These are phyloP conservation scores for Colletotrichum karsti DNA, from an alignment of 2,329 filamentous ascomycete species.

Conservation along the genomic window DNA sequence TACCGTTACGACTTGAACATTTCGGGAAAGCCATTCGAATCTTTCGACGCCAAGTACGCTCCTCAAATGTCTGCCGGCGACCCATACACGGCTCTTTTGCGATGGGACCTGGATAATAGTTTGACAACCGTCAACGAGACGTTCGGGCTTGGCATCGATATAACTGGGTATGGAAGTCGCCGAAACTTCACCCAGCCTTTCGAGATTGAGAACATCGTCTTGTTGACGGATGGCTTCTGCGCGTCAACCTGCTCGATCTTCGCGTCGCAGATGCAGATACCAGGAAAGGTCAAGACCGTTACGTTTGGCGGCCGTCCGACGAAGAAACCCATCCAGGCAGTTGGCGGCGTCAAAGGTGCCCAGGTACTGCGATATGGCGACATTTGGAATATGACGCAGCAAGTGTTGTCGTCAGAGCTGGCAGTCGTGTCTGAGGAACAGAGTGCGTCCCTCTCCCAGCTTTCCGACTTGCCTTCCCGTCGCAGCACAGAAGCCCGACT, in stretches of 20 bases:
- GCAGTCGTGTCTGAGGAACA: slow-evolving; percentile 37
- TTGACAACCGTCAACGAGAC: slow-evolving; percentile 47
- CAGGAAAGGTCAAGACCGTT: slow-evolving; percentile 4
- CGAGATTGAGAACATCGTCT: slow-evolving; percentile 62
- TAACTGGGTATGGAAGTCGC: slow-evolving; percentile 58
- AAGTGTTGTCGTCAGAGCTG: background rate
- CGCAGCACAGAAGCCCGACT: slow-evolving; percentile 42
- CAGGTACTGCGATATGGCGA: slow-evolving; percentile 42
- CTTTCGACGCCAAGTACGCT: slow-evolving; percentile 53
- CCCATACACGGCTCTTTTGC: slow-evolving; percentile 60
- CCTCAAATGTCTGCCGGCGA: slow-evolving; percentile 54
- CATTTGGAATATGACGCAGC: slow-evolving; percentile 32
- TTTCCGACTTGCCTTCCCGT: slow-evolving; percentile 39
- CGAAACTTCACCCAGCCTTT: slow-evolving; percentile 61
- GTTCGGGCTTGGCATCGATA: slow-evolving; percentile 51
- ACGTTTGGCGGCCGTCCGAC: slow-evolving; percentile 28
- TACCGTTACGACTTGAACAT: slow-evolving; percentile 49
- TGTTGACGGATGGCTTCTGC: slow-evolving; percentile 67
- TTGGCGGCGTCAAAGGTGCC: slow-evolving; percentile 49
- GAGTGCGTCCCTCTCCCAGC: slow-evolving; percentile 37
- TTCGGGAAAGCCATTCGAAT: slow-evolving; percentile 57
- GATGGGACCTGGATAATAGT: slow-evolving; percentile 58
- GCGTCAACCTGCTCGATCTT: slow-evolving; percentile 67
- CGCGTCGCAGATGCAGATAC: slow-evolving; percentile 56
- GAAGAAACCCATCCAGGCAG: slow-evolving; percentile 55